Evolutionary conservation across 805 yeast genomes (phyloP).

Genomic region (Yamadazyma akitaensis): DNA sequence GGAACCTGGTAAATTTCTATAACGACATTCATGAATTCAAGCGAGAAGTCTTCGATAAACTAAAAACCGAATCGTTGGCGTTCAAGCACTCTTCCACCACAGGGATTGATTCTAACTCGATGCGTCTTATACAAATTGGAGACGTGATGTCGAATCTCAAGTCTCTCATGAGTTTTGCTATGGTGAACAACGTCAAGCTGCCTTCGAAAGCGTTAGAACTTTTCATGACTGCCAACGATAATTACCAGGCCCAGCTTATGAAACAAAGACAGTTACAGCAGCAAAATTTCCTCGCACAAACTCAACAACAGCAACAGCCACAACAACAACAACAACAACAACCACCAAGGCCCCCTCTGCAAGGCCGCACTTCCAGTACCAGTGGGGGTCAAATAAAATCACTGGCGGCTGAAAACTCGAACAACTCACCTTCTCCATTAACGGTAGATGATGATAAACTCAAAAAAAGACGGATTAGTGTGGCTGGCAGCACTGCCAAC

Average conservation of each 20-base stretch:
- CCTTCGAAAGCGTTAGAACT: conserved; percentile 55
- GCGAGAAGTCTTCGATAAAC: conserved; percentile 16
- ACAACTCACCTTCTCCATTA: conserved; percentile 13
- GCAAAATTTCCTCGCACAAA: conserved; percentile 6
- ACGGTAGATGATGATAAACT: conserved; percentile 12
- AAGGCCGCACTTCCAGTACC: neutral
- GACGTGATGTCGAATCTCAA: conserved; percentile 74
- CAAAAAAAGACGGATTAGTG: conserved; percentile 13
- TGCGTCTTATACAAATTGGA: conserved; percentile 70
- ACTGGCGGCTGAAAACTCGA: conserved; percentile 1
- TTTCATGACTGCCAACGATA: conserved; percentile 25
- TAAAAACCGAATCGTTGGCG: conserved; percentile 35
- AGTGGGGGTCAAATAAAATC: neutral
- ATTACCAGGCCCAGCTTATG: conserved; percentile 19
- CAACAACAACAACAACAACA: conserved; percentile 5
- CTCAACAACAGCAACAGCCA: conserved; percentile 1
- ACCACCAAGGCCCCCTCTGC: neutral
- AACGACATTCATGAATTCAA: conserved; percentile 12
- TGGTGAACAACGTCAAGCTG: conserved; percentile 44
- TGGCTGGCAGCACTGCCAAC: conserved; percentile 6
- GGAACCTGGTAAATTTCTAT: conserved; percentile 6
- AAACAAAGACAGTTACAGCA: conserved; percentile 12
- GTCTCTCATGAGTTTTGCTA: conserved; percentile 59
- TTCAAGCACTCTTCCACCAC: conserved; percentile 48
- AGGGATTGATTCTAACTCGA: conserved; percentile 63